These are phyloP conservation scores for Actinomucor elegans DNA, from an alignment of 371 early-diverging fungal genomes.

Conservation along the genomic window DNA sequence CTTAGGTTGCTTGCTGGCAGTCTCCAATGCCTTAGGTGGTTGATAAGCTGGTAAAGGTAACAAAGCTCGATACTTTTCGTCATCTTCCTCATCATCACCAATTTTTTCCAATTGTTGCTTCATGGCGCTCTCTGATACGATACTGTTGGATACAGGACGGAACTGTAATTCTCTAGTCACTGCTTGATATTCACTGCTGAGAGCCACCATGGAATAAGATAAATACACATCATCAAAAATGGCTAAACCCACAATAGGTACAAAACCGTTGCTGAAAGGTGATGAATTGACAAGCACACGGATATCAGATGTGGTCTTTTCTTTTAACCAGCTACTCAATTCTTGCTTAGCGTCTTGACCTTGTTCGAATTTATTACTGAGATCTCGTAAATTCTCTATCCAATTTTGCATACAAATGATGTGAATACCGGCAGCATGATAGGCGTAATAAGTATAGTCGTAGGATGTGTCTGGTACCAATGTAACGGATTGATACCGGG, in stretches of 20 bases:
- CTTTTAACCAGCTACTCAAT: conserved; percentile 17
- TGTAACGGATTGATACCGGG: conserved; percentile 12
- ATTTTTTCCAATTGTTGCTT: conserved; percentile 22
- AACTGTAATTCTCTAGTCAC: conserved; percentile 27
- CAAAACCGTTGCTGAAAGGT: conserved; percentile 18
- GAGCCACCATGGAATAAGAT: conserved; percentile 35
- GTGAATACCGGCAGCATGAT: conserved; percentile 40
- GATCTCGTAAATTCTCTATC: conserved; percentile 20
- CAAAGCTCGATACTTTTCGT: conserved; percentile 14
- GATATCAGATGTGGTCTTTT: conserved; percentile 18
- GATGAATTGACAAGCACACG: conserved; percentile 21
- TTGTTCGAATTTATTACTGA: conserved; percentile 8
- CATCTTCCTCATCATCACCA: not conserved
- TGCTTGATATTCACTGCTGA: conserved; percentile 26
- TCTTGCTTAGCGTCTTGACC: conserved; percentile 5
- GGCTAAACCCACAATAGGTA: conserved; percentile 34
- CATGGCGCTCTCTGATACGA: conserved; percentile 10
- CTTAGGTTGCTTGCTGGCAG: conserved; percentile 26
- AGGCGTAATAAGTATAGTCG: conserved; percentile 33
- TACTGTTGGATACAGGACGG: conserved; percentile 4
- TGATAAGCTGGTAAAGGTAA: conserved; percentile 33
- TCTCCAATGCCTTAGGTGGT: conserved; percentile 21
- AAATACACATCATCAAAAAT: conserved; percentile 39
- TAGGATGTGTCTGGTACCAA: conserved; percentile 34
- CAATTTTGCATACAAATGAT: conserved; percentile 27